Conservation (phyloP, 2,329 filamentous ascomycete species). For the Ophiognomonia clavigignenti-juglandacearum region DNA sequence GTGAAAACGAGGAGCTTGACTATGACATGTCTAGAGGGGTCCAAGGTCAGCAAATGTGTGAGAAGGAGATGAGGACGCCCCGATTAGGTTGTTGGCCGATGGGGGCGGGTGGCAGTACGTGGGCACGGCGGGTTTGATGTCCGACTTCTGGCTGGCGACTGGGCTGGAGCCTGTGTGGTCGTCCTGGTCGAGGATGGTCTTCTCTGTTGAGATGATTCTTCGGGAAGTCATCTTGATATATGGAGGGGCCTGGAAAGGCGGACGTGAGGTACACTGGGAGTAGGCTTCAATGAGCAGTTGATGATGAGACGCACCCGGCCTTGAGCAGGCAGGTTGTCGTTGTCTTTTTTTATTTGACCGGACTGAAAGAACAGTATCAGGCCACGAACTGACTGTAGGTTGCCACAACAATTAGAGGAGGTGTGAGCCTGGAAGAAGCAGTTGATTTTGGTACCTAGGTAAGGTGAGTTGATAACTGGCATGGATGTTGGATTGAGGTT, state of each 20-base stretch:
- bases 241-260: background rate
- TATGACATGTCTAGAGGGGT: constrained; percentile 65
- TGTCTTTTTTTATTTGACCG: too few species aligned
- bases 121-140: constrained; percentile 79
- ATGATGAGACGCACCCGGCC: background rate
- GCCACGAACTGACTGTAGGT: too few species aligned
- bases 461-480: too few species aligned
- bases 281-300: background rate
- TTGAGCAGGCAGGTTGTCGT: too few species aligned
- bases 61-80: background rate
- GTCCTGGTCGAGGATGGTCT: constrained; percentile 60
- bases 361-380: too few species aligned
- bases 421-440: too few species aligned
- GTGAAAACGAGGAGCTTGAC: constrained; percentile 87
- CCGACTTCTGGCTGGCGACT: constrained; percentile 52
- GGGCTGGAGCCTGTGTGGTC: constrained; percentile 36
- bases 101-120: constrained; percentile 42
- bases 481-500: too few species aligned
- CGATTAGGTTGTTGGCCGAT: background rate
- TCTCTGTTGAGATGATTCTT: constrained; percentile 61
- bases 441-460: too few species aligned
- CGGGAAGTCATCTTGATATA: constrained; percentile 58
- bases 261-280: background rate
- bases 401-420: too few species aligned
- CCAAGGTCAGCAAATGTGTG: too few species aligned